Base-by-base conservation (phyloP, 305 asterid species). In the Galium porrigens region DNA sequence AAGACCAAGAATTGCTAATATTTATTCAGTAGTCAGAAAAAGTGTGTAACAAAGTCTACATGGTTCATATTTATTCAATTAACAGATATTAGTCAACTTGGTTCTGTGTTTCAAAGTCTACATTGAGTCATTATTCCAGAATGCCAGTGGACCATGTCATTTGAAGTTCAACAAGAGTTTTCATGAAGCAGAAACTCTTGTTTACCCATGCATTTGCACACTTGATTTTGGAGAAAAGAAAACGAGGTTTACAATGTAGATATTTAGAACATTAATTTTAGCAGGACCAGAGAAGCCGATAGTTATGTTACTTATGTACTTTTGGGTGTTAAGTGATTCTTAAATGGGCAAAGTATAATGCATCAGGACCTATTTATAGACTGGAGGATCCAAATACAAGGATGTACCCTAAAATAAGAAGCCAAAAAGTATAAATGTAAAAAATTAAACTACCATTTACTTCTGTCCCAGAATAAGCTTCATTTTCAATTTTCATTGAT, bases 1-100 rank as follows among this genome's bases (percentile, higher is more conserved):
- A 39, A 7, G 32, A 56, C 9, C 20, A 56, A 51, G 14, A 66
- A 32, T 25, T 3, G 25, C 34, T 41, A 34, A 66, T 56, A 32
- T 15, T 27, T 32, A 66, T 25, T 54, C 52, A 67, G 30, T 15
- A 67, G 8, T 67, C 20, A 56, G 20, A 64, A 17, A 41, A 66
- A 30, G 41, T 55, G 9, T 41, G 30, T 11, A 30, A 55, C 49
- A 58, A 22, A 36, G 42, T 7, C 9, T 27, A 27, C 30, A 27
- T 27, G 30, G 30, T 27, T 27, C 30, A 27, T 27, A 27, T 27
- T 27, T 27, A 27, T 27, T 27, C 30, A 27, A 1, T 5, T 54
- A 1, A 57, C 52, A 41, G 44, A 14, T 3, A 42, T 3, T 41
- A 56, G 22, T 11, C 41, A 14, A 25, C 22, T 4, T 3, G n/a